These are phyloP conservation scores for Solanum chiquidenum DNA, from an alignment of 257 asterid genomes.

Conservation along the genomic window DNA sequence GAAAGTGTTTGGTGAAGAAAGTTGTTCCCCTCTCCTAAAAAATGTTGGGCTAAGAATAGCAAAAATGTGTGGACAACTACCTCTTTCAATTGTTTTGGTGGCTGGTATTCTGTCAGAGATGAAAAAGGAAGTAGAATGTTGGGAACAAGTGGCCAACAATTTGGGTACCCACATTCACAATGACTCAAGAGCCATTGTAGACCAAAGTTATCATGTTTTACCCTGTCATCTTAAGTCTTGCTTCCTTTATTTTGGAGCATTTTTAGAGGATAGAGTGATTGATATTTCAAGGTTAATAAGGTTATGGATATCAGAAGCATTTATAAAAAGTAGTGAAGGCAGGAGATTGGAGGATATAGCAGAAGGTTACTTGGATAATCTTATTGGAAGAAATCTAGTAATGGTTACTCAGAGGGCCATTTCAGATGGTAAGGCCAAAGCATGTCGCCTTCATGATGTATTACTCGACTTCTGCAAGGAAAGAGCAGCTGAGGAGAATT, in stretches of 20 bases:
- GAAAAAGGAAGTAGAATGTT: background rate
- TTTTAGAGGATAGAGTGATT: background rate
- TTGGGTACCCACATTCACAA: background rate
- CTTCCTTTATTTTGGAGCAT: background rate
- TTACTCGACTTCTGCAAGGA: slow-evolving; percentile 4
- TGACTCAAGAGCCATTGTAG: background rate
- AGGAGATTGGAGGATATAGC: background rate
- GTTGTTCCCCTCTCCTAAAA: background rate
- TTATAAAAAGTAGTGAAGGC: background rate
- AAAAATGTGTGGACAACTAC: background rate
- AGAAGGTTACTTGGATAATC: background rate
- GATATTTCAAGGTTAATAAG: background rate
- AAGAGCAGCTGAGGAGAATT: background rate
- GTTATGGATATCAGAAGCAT: background rate
- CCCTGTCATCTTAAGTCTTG: background rate
- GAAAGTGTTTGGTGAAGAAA: background rate
- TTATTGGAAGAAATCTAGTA: background rate
- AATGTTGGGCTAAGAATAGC: background rate
- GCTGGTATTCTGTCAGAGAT: background rate
- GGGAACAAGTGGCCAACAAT: background rate
- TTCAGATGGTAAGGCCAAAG: background rate
- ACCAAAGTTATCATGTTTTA: background rate
- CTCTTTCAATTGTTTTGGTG: background rate
- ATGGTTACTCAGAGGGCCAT: background rate
- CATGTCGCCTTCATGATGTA: slow-evolving; percentile 3